Evolutionary conservation across 768 basidiomycete species (phyloP), one percentile per base, ranked within the genome.

Genomic region (Sporobolomyces pararoseus): DNA sequence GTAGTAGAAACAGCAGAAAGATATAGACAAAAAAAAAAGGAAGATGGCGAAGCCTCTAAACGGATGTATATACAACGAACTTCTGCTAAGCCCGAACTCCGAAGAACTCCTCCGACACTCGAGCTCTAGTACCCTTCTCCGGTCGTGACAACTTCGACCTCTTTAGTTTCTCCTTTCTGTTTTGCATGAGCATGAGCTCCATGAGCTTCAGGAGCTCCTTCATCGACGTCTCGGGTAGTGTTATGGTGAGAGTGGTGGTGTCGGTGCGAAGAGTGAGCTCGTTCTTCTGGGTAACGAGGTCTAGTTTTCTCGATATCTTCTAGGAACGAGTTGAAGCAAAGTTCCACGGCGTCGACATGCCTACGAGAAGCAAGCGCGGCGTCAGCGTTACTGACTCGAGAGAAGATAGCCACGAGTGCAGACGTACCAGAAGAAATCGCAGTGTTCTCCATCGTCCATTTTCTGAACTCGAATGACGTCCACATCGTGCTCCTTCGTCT

Each of bases 321-420:
- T 37, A 72, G 47, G 63, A 74, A 67, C 1, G 67, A 66, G 27
- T 61, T 39, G 65, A 72, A 75, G 68, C 70, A 81, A 76, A 82
- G 81, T 72, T 83, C 83, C 27, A 83, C 82, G 25, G 82, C 82
- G 69, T 83, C 82, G 7, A 82, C 82, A 14, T 82, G 81, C 81
- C 81, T 73, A 46, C 39, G 46, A 14, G 46, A 47, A 7, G 12
- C 14, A 23, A 47, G 10, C 10, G 13, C 12, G 46, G 13, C 21
- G 7, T 14, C 21, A 47, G 46, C 23, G 21, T 47, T 23, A 6
- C 12, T 7, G 13, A 47, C 13, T 47, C 46, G 21, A 47, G 23
- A 54, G 32, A 37, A 31, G 19, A 19, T 34, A 10, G 55, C n/a
- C n/a, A n/a, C n/a, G n/a, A n/a, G n/a, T n/a, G n/a, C n/a, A 0